Conservation (phyloP, 176 grass and related monocot genomes). For the Aegilops speltoides region DNA sequence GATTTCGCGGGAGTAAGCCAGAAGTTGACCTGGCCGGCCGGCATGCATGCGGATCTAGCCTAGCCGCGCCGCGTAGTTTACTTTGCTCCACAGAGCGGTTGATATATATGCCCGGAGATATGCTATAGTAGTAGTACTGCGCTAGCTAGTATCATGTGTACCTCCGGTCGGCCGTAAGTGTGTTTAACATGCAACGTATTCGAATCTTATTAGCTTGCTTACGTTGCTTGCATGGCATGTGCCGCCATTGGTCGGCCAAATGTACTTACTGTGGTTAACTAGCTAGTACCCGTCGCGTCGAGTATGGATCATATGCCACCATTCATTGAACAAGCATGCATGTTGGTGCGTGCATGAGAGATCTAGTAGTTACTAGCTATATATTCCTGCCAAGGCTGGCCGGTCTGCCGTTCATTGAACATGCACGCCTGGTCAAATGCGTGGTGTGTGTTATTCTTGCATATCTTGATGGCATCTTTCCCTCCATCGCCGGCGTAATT, state of each 20-base stretch:
- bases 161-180: background rate
- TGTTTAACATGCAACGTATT: background rate
- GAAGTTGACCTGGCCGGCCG: background rate
- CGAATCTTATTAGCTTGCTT: too few relatives aligned
- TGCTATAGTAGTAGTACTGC: background rate
- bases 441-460: background rate
- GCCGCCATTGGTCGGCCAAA: background rate
- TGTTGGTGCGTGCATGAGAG: background rate
- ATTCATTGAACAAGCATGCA: background rate
- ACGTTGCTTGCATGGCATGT: too few relatives aligned
- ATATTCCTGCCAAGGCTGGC: background rate
- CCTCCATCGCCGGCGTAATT: background rate
- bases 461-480: background rate
- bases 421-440: background rate
- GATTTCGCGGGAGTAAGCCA: background rate
- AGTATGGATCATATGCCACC: background rate
- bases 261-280: background rate
- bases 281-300: background rate
- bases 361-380: too few relatives aligned
- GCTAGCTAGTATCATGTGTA: background rate
- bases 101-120: background rate
- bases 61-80: too few relatives aligned
- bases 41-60: too few relatives aligned
- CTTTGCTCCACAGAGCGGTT: background rate
- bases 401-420: conserved; percentile 1